phyloP scores from a whole-genome alignment of 2,329 filamentous ascomycete genomes.

The Talaromyces pinophilus region DNA sequence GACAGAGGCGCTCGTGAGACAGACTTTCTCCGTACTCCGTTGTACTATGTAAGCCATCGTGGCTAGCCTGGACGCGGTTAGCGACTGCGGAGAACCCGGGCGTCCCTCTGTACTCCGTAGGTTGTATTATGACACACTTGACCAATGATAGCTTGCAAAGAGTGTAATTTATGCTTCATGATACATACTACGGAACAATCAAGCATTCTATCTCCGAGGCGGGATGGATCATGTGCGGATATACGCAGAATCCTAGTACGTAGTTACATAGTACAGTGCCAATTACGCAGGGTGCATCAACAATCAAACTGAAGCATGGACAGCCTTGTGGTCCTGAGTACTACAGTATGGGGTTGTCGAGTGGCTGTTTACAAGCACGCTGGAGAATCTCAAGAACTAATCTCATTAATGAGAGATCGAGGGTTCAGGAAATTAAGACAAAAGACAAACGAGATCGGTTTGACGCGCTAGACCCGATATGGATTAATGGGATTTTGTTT shows the following conservation, averaged over 20 bases:
- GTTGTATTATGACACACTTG: neutral
- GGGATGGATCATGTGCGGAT: neutral
- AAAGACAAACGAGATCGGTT: neutral
- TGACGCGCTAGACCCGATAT: neutral
- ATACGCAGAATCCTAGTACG: neutral
- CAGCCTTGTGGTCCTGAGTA: no score
- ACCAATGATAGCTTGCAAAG: neutral
- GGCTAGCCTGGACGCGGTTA: constrained; percentile 14
- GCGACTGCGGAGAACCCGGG: neutral
- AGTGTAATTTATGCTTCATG: neutral
- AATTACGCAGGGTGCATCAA: no score
- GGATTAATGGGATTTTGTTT: neutral
- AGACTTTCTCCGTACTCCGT: constrained; percentile 4
- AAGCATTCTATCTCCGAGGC: neutral
- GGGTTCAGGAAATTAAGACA: no score
- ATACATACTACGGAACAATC: neutral
- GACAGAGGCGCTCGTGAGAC: neutral
- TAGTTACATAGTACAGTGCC: no score
- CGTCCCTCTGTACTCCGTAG: neutral
- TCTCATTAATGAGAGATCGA: no score
- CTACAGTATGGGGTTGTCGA: no score
- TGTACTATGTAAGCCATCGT: neutral
- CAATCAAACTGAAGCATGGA: no score
- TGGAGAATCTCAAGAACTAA: no score
- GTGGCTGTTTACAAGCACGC: neutral